A percentile compares a stretch with the other conserved stretches of the same genome.
These are phyloP conservation scores for Cyberlindnera lachancei DNA, from an alignment of 805 yeast species.

Conservation along the genomic window DNA sequence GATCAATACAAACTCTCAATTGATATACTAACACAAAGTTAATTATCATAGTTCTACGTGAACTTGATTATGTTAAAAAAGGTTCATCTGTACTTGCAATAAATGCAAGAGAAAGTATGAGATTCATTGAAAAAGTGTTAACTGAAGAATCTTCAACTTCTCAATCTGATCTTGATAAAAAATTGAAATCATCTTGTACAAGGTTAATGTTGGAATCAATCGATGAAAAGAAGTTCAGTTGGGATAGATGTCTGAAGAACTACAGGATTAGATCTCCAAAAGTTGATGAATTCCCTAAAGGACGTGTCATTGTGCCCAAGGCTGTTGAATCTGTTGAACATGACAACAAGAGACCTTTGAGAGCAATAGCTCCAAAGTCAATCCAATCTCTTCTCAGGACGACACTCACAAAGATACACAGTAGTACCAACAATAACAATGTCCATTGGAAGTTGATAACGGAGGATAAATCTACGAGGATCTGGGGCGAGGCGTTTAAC, in stretches of 20 bases:
- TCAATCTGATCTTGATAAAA: too few relatives aligned
- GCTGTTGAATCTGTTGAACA: too few relatives aligned
- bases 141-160: constrained; percentile 12
- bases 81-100: constrained; percentile 48
- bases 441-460: constrained; percentile 52
- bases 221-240: constrained; percentile 38
- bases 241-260: constrained; percentile 41
- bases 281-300: constrained; percentile 35
- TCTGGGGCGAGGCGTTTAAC: constrained; percentile 50
- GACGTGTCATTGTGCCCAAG: too few relatives aligned
- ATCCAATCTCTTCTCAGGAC: too few relatives aligned
- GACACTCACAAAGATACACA: too few relatives aligned
- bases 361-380: too few relatives aligned
- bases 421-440: constrained; percentile 29
- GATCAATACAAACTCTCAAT: too few relatives aligned
- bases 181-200: too few relatives aligned
- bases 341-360: too few relatives aligned
- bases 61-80: constrained; percentile 49
- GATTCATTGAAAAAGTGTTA: constrained; percentile 44
- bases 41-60: constrained; percentile 42
- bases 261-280: constrained; percentile 39
- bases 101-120: constrained; percentile 60
- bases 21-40: too few relatives aligned
- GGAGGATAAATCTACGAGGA: constrained; percentile 47
- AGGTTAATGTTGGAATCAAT: constrained; percentile 32